Percentiles rank a stretch among this genome's conserved stretches.
phyloP scores from a whole-genome alignment of 2,329 filamentous ascomycete species.

The Paramyrothecium roridum region DNA sequence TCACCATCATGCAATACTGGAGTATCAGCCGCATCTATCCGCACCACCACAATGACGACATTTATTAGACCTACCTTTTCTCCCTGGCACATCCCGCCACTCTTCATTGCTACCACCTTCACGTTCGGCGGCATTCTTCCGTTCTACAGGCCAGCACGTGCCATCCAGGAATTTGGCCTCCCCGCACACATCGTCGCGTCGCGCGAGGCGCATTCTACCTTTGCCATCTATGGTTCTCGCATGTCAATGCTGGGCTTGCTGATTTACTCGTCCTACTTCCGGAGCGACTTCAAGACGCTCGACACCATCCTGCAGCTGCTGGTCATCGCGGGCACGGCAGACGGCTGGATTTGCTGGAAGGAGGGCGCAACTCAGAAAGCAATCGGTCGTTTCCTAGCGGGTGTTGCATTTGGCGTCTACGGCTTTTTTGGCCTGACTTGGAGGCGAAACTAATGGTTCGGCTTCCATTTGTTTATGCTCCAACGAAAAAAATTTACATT shows the following conservation, averaged over 20 bases:
- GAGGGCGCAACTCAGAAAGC: constrained; percentile 13
- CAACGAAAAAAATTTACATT: too few relatives aligned
- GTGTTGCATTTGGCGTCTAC: constrained; percentile 11
- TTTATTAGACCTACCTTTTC: too few relatives aligned
- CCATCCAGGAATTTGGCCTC: constrained; percentile 29
- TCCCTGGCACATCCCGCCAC: constrained; percentile 18
- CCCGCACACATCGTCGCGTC: constrained; percentile 25
- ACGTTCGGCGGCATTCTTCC: constrained; percentile 29
- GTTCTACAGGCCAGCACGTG: constrained; percentile 23
- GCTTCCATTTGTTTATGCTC: too few relatives aligned
- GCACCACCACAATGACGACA: too few relatives aligned
- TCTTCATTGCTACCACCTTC: constrained; percentile 23
- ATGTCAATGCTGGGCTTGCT: constrained; percentile 13
- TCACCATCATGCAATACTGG: too few relatives aligned
- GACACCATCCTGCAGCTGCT: constrained; percentile 17
- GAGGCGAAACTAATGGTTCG: constrained; percentile 1
- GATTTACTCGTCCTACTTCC: constrained; percentile 18
- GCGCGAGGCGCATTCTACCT: constrained; percentile 22
- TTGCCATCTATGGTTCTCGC: constrained; percentile 20
- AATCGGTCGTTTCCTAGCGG: constrained; percentile 8
- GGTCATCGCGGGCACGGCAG: constrained; percentile 11
- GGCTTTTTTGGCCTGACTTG: constrained; percentile 14
- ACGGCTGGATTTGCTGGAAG: constrained; percentile 18
- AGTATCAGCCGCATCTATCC: too few relatives aligned
- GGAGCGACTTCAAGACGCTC: constrained; percentile 10